Percentiles rank a stretch among this genome's conserved stretches.
These are phyloP conservation scores for Calocera cornea DNA, from an alignment of 768 basidiomycete genomes.

Conservation along the genomic window DNA sequence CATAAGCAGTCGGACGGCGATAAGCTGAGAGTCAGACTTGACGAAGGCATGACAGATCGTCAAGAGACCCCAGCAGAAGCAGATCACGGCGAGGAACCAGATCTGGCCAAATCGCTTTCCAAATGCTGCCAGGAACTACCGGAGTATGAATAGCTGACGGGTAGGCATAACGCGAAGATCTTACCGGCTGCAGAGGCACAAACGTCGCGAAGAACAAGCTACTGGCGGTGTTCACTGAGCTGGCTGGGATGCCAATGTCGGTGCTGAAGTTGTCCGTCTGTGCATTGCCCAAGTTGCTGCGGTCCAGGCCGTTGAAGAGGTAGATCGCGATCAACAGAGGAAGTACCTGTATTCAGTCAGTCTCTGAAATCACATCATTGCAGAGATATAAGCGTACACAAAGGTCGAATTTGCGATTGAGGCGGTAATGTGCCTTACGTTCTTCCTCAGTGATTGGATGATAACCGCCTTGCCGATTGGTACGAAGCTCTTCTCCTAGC, in stretches of 20 bases:
- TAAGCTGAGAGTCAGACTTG: neutral
- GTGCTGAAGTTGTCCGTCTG: slow-evolving; percentile 11
- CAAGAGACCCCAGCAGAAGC: neutral
- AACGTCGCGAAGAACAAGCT: slow-evolving; percentile 13
- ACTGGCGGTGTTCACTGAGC: slow-evolving; percentile 10
- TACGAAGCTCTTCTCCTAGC: neutral
- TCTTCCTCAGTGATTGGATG: neutral
- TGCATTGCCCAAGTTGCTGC: slow-evolving; percentile 13
- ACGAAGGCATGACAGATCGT: neutral
- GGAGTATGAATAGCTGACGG: neutral
- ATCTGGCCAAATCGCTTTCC: neutral
- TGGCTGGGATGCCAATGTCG: slow-evolving; percentile 12
- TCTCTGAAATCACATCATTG: neutral
- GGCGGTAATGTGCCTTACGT: neutral
- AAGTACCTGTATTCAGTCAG: neutral
- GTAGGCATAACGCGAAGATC: neutral
- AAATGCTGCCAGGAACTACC: neutral
- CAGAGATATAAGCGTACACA: neutral
- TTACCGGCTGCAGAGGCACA: neutral
- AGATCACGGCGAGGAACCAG: neutral
- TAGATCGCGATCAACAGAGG: slow-evolving; percentile 10
- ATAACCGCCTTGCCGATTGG: neutral
- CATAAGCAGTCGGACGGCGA: neutral
- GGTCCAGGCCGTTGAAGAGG: slow-evolving; percentile 11
- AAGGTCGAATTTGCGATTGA: neutral